Base-by-base conservation (phyloP, 441 rosid genomes). In the Populus hybrid region DNA sequence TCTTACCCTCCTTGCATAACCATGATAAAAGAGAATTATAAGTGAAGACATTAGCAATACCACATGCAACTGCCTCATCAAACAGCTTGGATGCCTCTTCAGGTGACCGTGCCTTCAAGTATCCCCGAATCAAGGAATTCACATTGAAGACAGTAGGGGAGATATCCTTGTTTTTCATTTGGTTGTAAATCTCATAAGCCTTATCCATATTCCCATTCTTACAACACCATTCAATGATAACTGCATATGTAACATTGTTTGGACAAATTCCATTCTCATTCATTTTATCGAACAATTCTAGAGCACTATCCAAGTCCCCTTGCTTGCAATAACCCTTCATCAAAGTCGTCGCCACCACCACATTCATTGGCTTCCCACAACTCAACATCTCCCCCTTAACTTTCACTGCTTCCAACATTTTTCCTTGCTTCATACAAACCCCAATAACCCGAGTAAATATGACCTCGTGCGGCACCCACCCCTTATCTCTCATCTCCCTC, bases 311-410 rank as follows among this genome's bases (percentile, higher is more conserved):
- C 65, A 88, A 59, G 50, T 91, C 83, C 26, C 90, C 87, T 24
- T 84, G 80, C 77, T 79, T 83, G 84, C 91, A 91, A 73, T 87
- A 89, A 6, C 91, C 92, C 68, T 73, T 87, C 73, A 94, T 81
- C 86, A 94, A 85, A 85, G 88, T 87, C 20, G 94, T 94, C 1
- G 87, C 90, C 57, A 83, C 90, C 28, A 87, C 86, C 74, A 88
- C 78, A 80, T 90, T 88, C 84, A 92, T 59, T 32, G 73, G 85
- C 81, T 71, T 85, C 80, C 91, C 93, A 75, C 83, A 82, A n/a
- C 83, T 87, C 77, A 87, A 73, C 96, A 94, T 91, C 86, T 91
- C 96, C 77, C 88, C 93, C 85, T 83, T 90, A 76, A 92, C 78
- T 83, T 72, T 88, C 67, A 90, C 77, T 9, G 95, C 97, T 80